Conservation (phyloP, 371 early-diverging fungal species). For the Mucor racemosus region DNA sequence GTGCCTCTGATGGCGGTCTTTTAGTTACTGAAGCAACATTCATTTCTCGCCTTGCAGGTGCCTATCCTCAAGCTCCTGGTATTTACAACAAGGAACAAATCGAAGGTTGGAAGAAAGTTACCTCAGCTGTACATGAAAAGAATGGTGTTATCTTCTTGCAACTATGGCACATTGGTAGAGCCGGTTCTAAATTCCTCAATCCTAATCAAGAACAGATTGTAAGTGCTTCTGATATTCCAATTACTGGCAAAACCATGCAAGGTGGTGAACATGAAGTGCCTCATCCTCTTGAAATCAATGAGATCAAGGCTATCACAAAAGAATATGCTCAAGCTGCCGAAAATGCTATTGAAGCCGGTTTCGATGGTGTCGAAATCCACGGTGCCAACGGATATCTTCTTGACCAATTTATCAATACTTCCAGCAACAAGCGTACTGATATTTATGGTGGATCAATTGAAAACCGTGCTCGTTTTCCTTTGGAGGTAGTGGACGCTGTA, state of each 20-base stretch:
- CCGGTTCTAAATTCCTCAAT: conserved; percentile 4
- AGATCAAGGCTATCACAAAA: conserved; percentile 61
- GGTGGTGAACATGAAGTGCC: conserved; percentile 18
- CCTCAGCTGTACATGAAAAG: conserved; percentile 57
- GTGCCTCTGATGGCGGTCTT: conserved; percentile 59
- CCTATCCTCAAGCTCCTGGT: conserved; percentile 41
- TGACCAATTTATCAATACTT: conserved; percentile 54
- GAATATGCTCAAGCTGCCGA: conserved; percentile 62
- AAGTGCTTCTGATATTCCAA: conserved; percentile 9
- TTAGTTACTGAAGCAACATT: conserved; percentile 61
- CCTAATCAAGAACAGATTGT: conserved; percentile 9
- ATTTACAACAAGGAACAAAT: conserved; percentile 50
- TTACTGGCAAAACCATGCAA: neutral
- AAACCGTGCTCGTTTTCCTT: conserved; percentile 69
- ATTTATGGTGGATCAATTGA: conserved; percentile 77
- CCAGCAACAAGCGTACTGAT: conserved; percentile 57
- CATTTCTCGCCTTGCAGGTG: conserved; percentile 39
- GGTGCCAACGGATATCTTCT: conserved; percentile 70
- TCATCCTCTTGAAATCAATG: conserved; percentile 59
- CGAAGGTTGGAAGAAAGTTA: conserved; percentile 52
- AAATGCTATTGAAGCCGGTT: conserved; percentile 52
- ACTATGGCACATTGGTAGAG: conserved; percentile 53
- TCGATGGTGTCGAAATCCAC: conserved; percentile 75
- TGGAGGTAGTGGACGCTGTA: conserved; percentile 61
- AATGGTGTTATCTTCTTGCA: conserved; percentile 58